phyloP scores from a whole-genome alignment of 2,329 filamentous ascomycete genomes.

The Drechslerella coelobrocha region DNA sequence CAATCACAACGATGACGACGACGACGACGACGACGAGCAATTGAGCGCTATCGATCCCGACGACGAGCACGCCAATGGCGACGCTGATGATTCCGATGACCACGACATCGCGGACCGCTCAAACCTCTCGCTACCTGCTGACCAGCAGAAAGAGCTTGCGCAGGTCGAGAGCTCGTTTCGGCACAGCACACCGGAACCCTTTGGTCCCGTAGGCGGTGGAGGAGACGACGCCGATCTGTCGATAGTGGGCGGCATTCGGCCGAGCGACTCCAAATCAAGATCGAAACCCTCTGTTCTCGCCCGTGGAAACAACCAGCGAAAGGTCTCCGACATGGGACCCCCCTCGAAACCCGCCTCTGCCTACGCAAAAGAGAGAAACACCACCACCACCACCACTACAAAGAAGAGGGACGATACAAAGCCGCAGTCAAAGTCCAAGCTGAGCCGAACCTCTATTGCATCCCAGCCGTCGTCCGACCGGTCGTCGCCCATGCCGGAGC shows the following conservation, averaged over 20 bases:
- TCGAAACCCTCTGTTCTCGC: conserved; percentile 17
- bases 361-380: conserved; percentile 17
- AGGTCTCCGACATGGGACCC: conserved; percentile 34
- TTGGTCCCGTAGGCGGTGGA: conserved; percentile 22
- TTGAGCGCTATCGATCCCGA: conserved; percentile 24
- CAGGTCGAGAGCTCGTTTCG: conserved; percentile 46
- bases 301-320: conserved; percentile 10
- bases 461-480: conserved; percentile 23
- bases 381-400: no score
- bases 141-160: conserved; percentile 46
- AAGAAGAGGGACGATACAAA: conserved; percentile 28
- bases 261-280: conserved; percentile 22
- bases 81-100: conserved; percentile 23
- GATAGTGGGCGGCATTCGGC: conserved; percentile 46
- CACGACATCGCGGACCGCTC: conserved; percentile 29
- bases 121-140: conserved; percentile 38
- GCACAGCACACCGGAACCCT: conserved; percentile 44
- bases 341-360: conserved; percentile 18
- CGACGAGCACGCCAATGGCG: conserved; percentile 6
- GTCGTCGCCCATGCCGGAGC: conserved; percentile 38
- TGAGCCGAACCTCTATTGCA: conserved; percentile 26
- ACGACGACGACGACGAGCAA: conserved; percentile 25
- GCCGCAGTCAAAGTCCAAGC: conserved; percentile 29
- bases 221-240: conserved; percentile 42
- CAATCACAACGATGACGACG: conserved; percentile 2